phyloP scores from a whole-genome alignment of 1,284 basidiomycete genomes.

The Wallemia mellicola region DNA sequence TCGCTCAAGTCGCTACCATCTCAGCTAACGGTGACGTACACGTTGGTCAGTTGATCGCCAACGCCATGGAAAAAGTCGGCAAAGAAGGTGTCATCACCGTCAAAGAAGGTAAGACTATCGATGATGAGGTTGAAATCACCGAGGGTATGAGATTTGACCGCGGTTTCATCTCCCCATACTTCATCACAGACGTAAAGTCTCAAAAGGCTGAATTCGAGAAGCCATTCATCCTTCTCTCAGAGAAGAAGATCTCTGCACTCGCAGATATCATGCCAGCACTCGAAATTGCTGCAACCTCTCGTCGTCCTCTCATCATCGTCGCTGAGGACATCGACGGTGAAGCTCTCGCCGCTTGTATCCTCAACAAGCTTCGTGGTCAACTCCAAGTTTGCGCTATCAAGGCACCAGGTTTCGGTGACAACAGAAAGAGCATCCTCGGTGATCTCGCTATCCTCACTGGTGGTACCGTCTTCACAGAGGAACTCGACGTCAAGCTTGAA shows the following conservation, averaged over 20 bases:
- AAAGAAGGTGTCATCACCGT: conserved; percentile 99
- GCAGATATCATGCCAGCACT: conserved; percentile 88
- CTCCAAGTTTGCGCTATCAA: conserved; percentile 78
- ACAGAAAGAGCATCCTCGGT: conserved; percentile 90
- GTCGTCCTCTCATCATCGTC: conserved; percentile 79
- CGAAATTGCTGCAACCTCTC: conserved; percentile 64
- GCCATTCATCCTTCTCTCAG: conserved; percentile 67
- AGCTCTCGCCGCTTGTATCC: conserved; percentile 82
- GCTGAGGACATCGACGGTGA: conserved; percentile 95
- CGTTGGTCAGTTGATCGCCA: conserved; percentile 85
- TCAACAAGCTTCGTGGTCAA: conserved; percentile 96
- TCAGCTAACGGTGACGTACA: conserved; percentile 89
- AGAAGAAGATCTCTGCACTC: conserved; percentile 90
- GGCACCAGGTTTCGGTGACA: conserved; percentile 95
- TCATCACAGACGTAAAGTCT: conserved; percentile 90
- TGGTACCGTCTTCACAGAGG: conserved; percentile 89
- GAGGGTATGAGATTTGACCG: conserved; percentile 99
- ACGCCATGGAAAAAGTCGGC: conserved; percentile 98
- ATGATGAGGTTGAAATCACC: conserved; percentile 93
- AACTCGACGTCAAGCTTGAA: conserved; percentile 93
- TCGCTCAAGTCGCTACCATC: conserved; percentile 93
- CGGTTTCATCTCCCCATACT: conserved; percentile 94
- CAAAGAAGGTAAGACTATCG: conserved; percentile 89
- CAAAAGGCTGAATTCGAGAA: conserved; percentile 96
- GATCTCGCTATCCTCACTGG: conserved; percentile 91